phyloP scores from a whole-genome alignment of 495 filamentous ascomycete genomes.

The Jackrogersella minutella region DNA sequence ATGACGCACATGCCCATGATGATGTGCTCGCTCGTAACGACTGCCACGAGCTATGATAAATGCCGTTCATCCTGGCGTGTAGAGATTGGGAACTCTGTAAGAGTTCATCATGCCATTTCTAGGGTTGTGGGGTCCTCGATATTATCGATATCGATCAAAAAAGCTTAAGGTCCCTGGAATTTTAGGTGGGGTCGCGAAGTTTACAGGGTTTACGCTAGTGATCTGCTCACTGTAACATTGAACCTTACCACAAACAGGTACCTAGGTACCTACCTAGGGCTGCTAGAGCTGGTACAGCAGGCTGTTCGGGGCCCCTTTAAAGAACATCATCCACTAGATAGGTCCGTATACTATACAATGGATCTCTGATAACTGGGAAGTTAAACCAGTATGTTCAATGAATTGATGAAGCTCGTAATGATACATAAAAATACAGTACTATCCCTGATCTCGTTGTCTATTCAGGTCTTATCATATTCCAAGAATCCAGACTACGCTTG shows the following conservation, averaged over 20 bases:
- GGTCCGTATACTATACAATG: no score
- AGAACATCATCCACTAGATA: no score
- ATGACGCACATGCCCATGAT: constrained; percentile 44
- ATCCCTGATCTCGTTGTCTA: not conserved
- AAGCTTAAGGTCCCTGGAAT: constrained; percentile 19
- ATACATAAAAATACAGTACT: not conserved
- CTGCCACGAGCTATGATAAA: constrained; percentile 36
- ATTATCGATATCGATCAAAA: no score
- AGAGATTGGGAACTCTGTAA: constrained; percentile 4
- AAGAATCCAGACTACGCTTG: constrained; percentile 3
- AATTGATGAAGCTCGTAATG: no score
- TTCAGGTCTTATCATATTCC: not conserved
- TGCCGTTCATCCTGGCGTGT: constrained; percentile 40
- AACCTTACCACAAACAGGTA: no score
- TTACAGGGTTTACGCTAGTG: constrained; percentile 24
- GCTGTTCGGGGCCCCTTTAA: no score
- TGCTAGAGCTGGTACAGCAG: no score
- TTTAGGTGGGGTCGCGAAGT: constrained; percentile 20
- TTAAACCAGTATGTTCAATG: no score
- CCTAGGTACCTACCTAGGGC: no score
- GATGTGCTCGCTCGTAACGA: constrained; percentile 30
- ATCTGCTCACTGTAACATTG: constrained; percentile 14
- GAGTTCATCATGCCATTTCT: constrained; percentile 25
- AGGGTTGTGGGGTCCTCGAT: no score
- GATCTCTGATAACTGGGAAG: no score